Evolutionary conservation across 441 rosid species (phyloP).

Genomic region (Jatropha podagrica): DNA sequence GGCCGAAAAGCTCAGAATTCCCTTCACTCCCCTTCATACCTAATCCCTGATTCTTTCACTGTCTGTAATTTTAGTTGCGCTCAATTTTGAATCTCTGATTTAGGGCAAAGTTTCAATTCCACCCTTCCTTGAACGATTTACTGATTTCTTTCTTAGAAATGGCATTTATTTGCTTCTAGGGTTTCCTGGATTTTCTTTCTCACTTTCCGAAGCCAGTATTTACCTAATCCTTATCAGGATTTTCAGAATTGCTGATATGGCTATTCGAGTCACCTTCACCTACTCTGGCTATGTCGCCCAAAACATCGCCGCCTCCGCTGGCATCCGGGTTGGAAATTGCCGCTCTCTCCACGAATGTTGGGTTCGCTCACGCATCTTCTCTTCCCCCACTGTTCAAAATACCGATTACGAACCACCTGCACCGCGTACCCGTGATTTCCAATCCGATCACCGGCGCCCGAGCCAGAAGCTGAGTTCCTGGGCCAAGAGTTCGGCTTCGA

Average conservation of each 20-base stretch:
- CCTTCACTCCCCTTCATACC: neutral
- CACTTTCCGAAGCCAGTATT: constrained; percentile 44
- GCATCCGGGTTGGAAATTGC: constrained; percentile 43
- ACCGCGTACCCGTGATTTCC: constrained; percentile 16
- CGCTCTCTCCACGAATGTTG: constrained; percentile 55
- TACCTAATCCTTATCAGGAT: constrained; percentile 46
- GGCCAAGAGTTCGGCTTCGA: constrained; percentile 23
- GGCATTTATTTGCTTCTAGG: constrained; percentile 38
- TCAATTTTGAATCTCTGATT: constrained; percentile 8
- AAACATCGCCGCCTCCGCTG: constrained; percentile 53
- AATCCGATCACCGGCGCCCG: constrained; percentile 12
- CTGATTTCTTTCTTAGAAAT: constrained; percentile 38
- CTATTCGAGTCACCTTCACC: constrained; percentile 65
- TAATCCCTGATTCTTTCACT: neutral
- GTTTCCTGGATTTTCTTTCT: constrained; percentile 23
- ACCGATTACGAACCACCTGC: constrained; percentile 42
- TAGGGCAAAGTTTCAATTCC: constrained; percentile 34
- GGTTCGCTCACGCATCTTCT: constrained; percentile 48
- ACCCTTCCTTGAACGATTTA: constrained; percentile 30
- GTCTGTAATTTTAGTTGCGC: neutral
- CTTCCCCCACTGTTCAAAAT: constrained; percentile 34
- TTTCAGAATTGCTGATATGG: constrained; percentile 51
- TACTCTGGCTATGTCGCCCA: constrained; percentile 76
- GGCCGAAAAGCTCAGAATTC: constrained; percentile 16
- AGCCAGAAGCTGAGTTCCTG: neutral